A percentile compares a stretch with the other conserved stretches of the same genome.
Evolutionary conservation across 306 rosid species (phyloP).

Genomic region (Purshia tridentata): DNA sequence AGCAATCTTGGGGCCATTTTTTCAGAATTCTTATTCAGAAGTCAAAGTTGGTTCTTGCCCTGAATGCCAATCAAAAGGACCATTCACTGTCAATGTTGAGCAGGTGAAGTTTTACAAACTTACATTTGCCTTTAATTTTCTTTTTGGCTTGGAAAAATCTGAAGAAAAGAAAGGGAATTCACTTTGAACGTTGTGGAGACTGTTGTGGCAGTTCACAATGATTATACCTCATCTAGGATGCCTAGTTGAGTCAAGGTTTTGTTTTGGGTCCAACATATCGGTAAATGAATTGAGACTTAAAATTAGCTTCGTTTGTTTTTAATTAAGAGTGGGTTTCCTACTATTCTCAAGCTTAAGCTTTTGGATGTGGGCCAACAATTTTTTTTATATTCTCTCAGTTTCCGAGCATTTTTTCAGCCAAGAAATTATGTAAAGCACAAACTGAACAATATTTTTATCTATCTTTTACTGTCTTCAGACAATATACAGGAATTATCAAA

Average conservation of each 20-base stretch:
- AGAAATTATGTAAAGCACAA: background rate
- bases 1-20: constrained; percentile 83
- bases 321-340: no score
- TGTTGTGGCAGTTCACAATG: background rate
- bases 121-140: background rate
- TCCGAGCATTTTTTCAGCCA: background rate
- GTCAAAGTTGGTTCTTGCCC: constrained; percentile 99
- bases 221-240: background rate
- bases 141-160: background rate
- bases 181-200: background rate
- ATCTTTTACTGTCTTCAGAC: constrained; percentile 55
- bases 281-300: background rate
- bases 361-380: no score
- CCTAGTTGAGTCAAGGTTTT: background rate
- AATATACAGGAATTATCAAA: constrained; percentile 90
- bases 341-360: no score
- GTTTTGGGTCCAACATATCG: background rate
- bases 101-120: constrained; percentile 52
- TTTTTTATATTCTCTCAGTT: background rate
- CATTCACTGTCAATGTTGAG: constrained; percentile 87
- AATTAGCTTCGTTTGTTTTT: background rate
- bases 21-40: constrained; percentile 95
- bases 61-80: constrained; percentile 96
- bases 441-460: constrained; percentile 1
- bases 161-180: background rate